These are phyloP conservation scores for Blastobotrys terrestris DNA, from an alignment of 805 yeast species.

Conservation along the genomic window DNA sequence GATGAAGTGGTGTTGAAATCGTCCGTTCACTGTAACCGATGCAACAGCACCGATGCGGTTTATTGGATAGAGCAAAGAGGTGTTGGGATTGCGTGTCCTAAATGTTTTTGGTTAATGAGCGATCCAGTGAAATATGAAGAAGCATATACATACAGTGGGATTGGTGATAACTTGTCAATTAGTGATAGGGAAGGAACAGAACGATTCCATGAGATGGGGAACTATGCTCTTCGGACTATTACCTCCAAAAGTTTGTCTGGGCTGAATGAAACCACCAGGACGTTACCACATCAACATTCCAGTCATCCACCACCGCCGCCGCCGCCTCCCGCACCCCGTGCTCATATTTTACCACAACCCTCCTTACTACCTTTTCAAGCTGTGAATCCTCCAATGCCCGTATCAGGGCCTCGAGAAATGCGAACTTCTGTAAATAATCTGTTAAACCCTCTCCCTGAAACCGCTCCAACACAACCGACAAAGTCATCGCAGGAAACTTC, in stretches of 20 bases:
- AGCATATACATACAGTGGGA: neutral
- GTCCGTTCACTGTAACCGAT: neutral
- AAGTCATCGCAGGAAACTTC: neutral
- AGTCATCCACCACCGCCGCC: neutral
- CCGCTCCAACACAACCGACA: neutral
- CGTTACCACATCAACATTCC: neutral
- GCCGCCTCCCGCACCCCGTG: neutral
- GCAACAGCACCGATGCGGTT: neutral
- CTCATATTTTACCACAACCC: neutral
- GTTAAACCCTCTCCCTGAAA: neutral
- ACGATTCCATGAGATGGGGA: neutral
- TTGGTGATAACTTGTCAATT: neutral
- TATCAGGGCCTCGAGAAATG: neutral
- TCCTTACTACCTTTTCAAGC: neutral
- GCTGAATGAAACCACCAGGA: neutral
- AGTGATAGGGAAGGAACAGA: neutral
- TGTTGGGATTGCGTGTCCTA: neutral
- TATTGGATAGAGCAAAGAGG: neutral
- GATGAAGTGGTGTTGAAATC: neutral
- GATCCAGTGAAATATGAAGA: neutral
- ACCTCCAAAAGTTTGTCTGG: neutral
- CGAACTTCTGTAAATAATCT: conserved; percentile 3
- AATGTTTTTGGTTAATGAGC: neutral
- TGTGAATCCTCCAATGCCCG: neutral
- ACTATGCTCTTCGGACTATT: neutral